These are phyloP conservation scores for Phlyctochytrium planicorne DNA, from an alignment of 192 early-diverging fungal species.

Conservation along the genomic window DNA sequence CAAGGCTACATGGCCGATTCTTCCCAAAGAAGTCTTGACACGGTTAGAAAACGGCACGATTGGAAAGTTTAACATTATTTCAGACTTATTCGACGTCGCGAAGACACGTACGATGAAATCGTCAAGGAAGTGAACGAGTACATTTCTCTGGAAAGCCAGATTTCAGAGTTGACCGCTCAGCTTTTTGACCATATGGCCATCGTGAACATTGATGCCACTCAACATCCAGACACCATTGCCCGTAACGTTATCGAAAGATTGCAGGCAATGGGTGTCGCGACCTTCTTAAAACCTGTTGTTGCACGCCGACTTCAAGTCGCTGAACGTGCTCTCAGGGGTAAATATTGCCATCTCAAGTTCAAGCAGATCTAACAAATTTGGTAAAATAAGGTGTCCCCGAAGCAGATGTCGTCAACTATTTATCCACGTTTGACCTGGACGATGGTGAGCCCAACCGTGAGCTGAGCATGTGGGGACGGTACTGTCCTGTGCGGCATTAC, in stretches of 20 bases:
- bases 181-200: slow-evolving; percentile 33
- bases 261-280: slow-evolving; percentile 29
- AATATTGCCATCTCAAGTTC: slow-evolving; percentile 6
- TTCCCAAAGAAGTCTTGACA: slow-evolving; percentile 41
- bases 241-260: slow-evolving; percentile 27
- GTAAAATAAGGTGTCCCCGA: slow-evolving; percentile 12
- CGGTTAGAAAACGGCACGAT: slow-evolving; percentile 21
- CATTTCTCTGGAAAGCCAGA: neutral
- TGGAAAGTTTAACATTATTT: neutral
- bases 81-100: slow-evolving; percentile 48
- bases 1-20: slow-evolving; percentile 38
- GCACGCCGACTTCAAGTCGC: slow-evolving; percentile 25
- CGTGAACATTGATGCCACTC: slow-evolving; percentile 44
- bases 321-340: slow-evolving; percentile 41
- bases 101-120: slow-evolving; percentile 36
- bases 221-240: slow-evolving; percentile 43
- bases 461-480: slow-evolving; percentile 37
- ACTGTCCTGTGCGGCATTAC: slow-evolving; percentile 44
- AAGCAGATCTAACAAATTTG: neutral
- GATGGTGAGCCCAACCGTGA: slow-evolving; percentile 43
- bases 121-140: slow-evolving; percentile 18
- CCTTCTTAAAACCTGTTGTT: slow-evolving; percentile 14
- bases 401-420: slow-evolving; percentile 35
- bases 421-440: slow-evolving; percentile 33
- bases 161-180: slow-evolving; percentile 21